These are phyloP conservation scores for Fraxinus paxiana DNA, from an alignment of 305 asterid genomes.

Conservation along the genomic window DNA sequence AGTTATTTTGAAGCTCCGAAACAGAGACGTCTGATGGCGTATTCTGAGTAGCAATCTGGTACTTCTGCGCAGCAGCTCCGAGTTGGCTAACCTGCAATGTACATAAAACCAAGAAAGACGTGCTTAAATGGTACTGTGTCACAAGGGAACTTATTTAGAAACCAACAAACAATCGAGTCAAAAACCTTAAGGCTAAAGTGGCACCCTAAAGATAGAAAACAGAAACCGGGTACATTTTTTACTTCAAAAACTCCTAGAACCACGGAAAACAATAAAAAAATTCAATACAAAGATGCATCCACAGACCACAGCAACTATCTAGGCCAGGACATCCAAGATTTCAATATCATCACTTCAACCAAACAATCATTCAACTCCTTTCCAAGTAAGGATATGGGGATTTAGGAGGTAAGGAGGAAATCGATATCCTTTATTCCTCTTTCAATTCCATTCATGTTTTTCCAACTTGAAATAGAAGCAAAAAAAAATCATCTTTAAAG, in stretches of 20 bases:
- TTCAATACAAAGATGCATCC: background rate
- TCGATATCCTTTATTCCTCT: background rate
- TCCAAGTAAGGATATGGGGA: background rate
- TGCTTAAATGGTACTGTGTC: background rate
- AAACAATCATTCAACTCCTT: background rate
- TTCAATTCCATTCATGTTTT: background rate
- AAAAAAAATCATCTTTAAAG: background rate
- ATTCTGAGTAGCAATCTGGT: constrained; percentile 61
- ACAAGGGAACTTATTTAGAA: background rate
- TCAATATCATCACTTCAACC: background rate
- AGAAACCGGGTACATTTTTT: background rate
- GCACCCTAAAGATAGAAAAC: background rate
- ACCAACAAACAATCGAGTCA: background rate
- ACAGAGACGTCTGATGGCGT: constrained; percentile 43
- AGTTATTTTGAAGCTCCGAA: constrained; percentile 62
- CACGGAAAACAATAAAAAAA: background rate
- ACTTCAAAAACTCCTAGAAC: background rate
- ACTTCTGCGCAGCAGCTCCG: constrained; percentile 72
- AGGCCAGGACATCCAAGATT: background rate
- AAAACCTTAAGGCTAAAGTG: background rate
- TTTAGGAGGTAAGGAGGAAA: background rate
- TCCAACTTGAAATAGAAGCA: background rate
- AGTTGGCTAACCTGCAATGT: constrained; percentile 58
- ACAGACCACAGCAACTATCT: background rate
- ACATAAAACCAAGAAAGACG: background rate